phyloP scores from a whole-genome alignment of 768 basidiomycete genomes.

The Amylocystis lapponica region DNA sequence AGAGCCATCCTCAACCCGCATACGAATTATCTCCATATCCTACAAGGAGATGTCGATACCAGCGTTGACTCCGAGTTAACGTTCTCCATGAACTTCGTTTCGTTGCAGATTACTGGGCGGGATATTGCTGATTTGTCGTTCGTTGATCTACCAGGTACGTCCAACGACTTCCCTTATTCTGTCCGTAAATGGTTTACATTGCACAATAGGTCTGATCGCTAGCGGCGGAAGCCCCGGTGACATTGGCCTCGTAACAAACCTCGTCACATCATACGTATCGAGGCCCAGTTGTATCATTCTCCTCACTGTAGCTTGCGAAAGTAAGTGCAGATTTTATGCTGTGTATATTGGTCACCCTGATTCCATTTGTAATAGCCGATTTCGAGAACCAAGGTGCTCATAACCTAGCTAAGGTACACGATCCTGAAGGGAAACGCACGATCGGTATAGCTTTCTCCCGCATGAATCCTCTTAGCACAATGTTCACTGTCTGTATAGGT shows the following conservation, averaged over 20 bases:
- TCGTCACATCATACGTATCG: slow-evolving; percentile 53
- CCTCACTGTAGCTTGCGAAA: slow-evolving; percentile 57
- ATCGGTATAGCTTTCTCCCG: slow-evolving; percentile 46
- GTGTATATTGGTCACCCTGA: not conserved
- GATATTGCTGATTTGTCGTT: slow-evolving; percentile 28
- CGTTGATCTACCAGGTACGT: slow-evolving; percentile 28
- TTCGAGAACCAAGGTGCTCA: slow-evolving; percentile 76
- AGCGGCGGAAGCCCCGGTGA: slow-evolving; percentile 44
- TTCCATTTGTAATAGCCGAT: slow-evolving; percentile 45
- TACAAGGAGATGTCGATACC: slow-evolving; percentile 2
- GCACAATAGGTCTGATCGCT: slow-evolving; percentile 59
- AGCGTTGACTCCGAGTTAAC: slow-evolving; percentile 14
- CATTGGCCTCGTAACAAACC: slow-evolving; percentile 51
- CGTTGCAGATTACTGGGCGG: slow-evolving; percentile 22
- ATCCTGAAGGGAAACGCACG: slow-evolving; percentile 58
- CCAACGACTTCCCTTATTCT: not conserved
- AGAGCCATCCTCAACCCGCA: slow-evolving; percentile 59
- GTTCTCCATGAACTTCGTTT: slow-evolving; percentile 27
- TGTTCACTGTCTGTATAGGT: no score
- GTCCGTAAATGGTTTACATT: slow-evolving; percentile 19
- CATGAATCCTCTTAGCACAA: no score
- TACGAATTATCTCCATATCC: slow-evolving; percentile 35
- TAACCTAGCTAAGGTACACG: slow-evolving; percentile 49
- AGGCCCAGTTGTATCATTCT: slow-evolving; percentile 54
- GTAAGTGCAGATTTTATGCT: slow-evolving; percentile 36